phyloP scores from a whole-genome alignment of 441 rosid species.

The Gossypium trilobum region DNA sequence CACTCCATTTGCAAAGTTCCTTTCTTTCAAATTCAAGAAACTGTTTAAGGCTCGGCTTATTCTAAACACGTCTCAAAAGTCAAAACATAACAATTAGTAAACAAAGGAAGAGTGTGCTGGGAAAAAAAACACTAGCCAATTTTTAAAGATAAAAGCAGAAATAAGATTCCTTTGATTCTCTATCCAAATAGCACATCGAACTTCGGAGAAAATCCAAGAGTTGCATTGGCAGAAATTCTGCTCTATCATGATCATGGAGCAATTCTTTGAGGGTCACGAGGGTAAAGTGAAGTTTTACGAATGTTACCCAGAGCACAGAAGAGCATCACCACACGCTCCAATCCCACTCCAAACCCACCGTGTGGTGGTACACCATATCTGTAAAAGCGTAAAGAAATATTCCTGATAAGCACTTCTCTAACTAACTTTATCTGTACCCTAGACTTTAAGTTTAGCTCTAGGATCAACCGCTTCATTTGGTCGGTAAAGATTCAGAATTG shows the following conservation, averaged over 20 bases:
- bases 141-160: not conserved
- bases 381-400: not conserved
- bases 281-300: conserved; percentile 72
- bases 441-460: not conserved
- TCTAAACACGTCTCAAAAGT: not conserved
- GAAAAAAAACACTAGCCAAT: not conserved
- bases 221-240: not conserved
- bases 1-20: not conserved
- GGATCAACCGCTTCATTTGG: not conserved
- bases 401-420: not conserved
- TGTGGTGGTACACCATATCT: conserved; percentile 81
- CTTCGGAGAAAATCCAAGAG: not conserved
- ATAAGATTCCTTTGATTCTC: not conserved
- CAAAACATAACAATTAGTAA: not conserved
- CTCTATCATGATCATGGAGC: conserved; percentile 34
- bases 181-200: not conserved
- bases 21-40: conserved; percentile 1
- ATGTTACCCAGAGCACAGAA: conserved; percentile 73
- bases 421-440: not conserved
- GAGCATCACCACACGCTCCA: conserved; percentile 88
- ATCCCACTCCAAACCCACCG: conserved; percentile 79
- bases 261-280: conserved; percentile 70
- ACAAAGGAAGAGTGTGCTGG: not conserved
- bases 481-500: not conserved
- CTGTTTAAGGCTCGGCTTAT: not conserved